Percentiles rank a stretch among this genome's conserved stretches.
These are phyloP conservation scores for Marsdenia floribunda DNA, from an alignment of 257 asterid species.

Conservation along the genomic window DNA sequence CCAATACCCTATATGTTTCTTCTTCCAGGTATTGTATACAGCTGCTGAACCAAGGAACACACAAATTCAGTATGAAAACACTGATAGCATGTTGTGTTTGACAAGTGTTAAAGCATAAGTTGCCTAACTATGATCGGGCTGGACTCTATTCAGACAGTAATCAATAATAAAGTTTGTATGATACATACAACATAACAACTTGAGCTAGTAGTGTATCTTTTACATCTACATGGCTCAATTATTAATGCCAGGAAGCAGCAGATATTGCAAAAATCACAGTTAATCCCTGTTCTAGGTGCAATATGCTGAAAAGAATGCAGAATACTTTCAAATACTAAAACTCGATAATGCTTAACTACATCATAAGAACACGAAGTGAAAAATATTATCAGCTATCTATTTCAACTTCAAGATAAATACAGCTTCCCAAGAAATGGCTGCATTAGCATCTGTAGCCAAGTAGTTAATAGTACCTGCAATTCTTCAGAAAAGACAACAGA, in stretches of 20 bases:
- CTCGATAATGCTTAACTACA: not conserved
- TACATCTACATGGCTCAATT: not conserved
- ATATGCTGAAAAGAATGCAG: not conserved
- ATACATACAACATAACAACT: not conserved
- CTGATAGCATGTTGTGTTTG: not conserved
- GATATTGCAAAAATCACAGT: not conserved
- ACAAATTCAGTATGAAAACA: slow-evolving; percentile 16
- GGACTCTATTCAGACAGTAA: not conserved
- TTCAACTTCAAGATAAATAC: not conserved
- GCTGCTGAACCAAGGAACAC: slow-evolving; percentile 35
- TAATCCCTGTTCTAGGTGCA: not conserved
- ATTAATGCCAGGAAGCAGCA: not conserved
- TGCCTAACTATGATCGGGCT: not conserved
- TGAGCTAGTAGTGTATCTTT: not conserved
- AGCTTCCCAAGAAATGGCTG: no score
- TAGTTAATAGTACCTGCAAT: slow-evolving; percentile 51
- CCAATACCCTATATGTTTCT: slow-evolving; percentile 51
- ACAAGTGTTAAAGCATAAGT: not conserved
- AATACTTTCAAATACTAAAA: not conserved
- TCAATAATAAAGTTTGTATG: not conserved
- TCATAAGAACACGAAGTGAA: not conserved
- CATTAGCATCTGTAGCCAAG: not conserved
- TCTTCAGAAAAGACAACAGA: slow-evolving; percentile 48
- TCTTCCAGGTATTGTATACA: slow-evolving; percentile 40
- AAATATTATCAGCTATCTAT: not conserved